Evolutionary conservation across 768 basidiomycete species (phyloP), one percentile per base, ranked within the genome.

Genomic region (Sporobolomyces roseus): DNA sequence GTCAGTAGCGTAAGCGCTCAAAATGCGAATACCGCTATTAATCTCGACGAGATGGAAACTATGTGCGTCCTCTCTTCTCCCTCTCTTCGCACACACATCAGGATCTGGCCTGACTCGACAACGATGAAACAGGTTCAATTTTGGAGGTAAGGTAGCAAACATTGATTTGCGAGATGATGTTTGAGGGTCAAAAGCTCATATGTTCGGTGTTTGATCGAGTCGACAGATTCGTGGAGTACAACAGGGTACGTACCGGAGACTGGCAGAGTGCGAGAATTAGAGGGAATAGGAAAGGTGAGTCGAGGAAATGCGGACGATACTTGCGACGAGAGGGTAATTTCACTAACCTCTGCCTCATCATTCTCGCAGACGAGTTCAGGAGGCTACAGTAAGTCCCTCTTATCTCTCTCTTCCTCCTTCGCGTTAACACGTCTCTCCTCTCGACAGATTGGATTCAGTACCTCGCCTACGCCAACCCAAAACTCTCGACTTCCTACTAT

Each of bases 391-490:
- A 33, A 27, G 60, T 10, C 29, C 19, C 12, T n/a, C 54, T 25
- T 17, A 1, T 27, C 38, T 17, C n/a, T 1, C 41, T 13, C 2
- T 25, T 23, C 13, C 14, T 8, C 7, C 19, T 7, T 6, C 29
- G 16, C 33, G 21, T 19, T 2, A 6, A 1, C 14, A 21, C 16
- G 5, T 45, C 54, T 23, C 7, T 27, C 5, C 3, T 1, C 48
- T 9, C 29, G 21, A 56, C 50, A 67, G 66, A 38, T n/a, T 67
- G 66, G 66, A n/a, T 61, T 2, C 66, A 67, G 13, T 67, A 29
- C 60, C 53, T 67, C 21, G 23, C 60, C 35, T 56, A 56, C 36
- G 13, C 36, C 12, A 33, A 56, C 36, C 38, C 54, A 14, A 25
- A 29, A 19, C 61, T 52, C 61, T 36, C 61, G 19, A 41, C n/a